These are phyloP conservation scores for Pichia gijzeniarum DNA, from an alignment of 805 yeast species.

Conservation along the genomic window DNA sequence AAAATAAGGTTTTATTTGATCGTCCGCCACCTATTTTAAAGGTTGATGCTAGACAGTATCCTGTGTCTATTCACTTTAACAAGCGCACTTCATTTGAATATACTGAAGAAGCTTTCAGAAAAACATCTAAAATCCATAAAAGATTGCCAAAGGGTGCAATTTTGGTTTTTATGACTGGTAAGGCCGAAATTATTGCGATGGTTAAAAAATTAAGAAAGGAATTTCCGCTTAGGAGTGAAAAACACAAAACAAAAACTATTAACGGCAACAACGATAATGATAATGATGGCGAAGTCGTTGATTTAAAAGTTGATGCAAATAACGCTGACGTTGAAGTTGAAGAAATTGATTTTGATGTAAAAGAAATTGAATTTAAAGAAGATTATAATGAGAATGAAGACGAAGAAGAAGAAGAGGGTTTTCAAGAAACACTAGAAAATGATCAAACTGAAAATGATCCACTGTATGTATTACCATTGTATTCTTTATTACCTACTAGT, in stretches of 20 bases:
- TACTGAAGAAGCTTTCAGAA: conserved; percentile 77
- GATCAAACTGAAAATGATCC: conserved; percentile 73
- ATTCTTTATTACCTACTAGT: conserved; percentile 86
- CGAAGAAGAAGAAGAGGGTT: conserved; percentile 55
- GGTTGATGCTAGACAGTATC: conserved; percentile 90
- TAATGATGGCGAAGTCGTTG: conserved; percentile 31
- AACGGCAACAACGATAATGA: conserved; percentile 16
- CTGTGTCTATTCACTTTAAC: conserved; percentile 88
- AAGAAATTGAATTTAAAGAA: conserved; percentile 33
- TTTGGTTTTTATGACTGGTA: conserved; percentile 87
- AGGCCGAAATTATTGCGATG: conserved; percentile 76
- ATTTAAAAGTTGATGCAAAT: conserved; percentile 47
- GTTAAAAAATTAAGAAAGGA: conserved; percentile 63
- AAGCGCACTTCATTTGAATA: conserved; percentile 72
- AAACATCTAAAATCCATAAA: conserved; percentile 80
- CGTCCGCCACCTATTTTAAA: conserved; percentile 80
- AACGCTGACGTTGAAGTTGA: conserved; percentile 77
- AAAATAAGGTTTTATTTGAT: conserved; percentile 62
- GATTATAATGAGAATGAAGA: conserved; percentile 38
- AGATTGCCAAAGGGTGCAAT: conserved; percentile 92
- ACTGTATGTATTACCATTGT: conserved; percentile 82
- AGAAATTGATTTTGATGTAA: conserved; percentile 63
- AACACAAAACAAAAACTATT: not conserved
- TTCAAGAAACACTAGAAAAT: conserved; percentile 65
- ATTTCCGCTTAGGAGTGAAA: conserved; percentile 48